These are phyloP conservation scores for Cyclotella kingstonii DNA, from an alignment of 108 stramenopile species.

Conservation along the genomic window DNA sequence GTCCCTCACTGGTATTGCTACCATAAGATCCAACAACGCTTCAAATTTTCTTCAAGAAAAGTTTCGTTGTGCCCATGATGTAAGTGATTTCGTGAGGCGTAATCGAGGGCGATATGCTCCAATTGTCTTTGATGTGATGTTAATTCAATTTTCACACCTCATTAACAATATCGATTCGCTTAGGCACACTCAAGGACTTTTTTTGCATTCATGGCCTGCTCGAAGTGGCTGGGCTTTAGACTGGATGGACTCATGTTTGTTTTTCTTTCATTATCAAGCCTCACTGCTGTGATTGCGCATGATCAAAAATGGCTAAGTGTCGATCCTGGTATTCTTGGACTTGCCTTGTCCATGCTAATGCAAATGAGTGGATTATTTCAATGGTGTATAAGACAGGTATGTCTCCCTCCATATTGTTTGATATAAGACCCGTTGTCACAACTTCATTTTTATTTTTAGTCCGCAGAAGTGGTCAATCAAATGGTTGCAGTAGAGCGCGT, in stretches of 20 bases:
- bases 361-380: conserved; percentile 66
- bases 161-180: too few relatives aligned
- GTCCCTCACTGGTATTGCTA: conserved; percentile 78
- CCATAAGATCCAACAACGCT: conserved; percentile 76
- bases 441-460: too few relatives aligned
- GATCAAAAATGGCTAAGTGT: conserved; percentile 60
- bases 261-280: conserved; percentile 58
- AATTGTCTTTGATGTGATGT: not conserved
- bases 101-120: too few relatives aligned
- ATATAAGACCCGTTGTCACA: too few relatives aligned
- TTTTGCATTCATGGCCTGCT: conserved; percentile 76
- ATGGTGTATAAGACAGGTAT: conserved; percentile 70
- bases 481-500: conserved; percentile 91
- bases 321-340: conserved; percentile 70
- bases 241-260: conserved; percentile 79
- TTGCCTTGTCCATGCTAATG: conserved; percentile 65
- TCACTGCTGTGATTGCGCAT: conserved; percentile 72
- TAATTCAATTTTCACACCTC: not conserved
- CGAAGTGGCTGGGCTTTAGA: conserved; percentile 87
- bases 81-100: not conserved
- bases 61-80: conserved; percentile 68
- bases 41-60: conserved; percentile 50
- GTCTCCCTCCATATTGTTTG: too few relatives aligned
- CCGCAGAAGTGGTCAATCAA: conserved; percentile 88
- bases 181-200: conserved; percentile 49